phyloP scores from a whole-genome alignment of 176 grass and related monocot species.

The Triticum dicoccoides region DNA sequence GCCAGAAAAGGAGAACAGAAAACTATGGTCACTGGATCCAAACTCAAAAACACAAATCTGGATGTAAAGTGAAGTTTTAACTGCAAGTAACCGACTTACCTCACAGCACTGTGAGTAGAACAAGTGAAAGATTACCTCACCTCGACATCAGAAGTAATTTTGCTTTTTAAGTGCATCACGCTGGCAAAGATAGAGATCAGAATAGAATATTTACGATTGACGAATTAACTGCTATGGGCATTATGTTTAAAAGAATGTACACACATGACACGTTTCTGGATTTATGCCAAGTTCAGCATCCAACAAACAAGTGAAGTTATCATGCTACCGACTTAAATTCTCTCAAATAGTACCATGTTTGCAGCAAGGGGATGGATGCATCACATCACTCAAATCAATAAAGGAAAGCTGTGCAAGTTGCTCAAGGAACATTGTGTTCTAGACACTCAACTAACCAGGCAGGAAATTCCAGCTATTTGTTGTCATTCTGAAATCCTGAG shows the following conservation, averaged over 20 bases:
- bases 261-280: not conserved
- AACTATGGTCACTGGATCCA: not conserved
- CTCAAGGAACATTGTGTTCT: constrained; percentile 41
- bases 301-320: not conserved
- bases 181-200: not conserved
- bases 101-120: not conserved
- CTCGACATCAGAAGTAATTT: not conserved
- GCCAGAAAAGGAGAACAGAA: not conserved
- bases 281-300: constrained; percentile 11
- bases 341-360: not conserved
- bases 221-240: not conserved
- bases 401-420: constrained; percentile 14
- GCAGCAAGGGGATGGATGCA: constrained; percentile 11
- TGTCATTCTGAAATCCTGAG: constrained; percentile 23
- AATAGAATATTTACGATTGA: not conserved
- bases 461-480: constrained; percentile 32
- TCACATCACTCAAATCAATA: constrained; percentile 35
- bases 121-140: constrained; percentile 7
- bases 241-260: constrained; percentile 3
- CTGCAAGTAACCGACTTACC: not conserved
- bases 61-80: not conserved
- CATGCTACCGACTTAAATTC: not conserved
- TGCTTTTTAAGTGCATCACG: not conserved
- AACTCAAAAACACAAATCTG: not conserved
- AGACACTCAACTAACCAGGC: constrained; percentile 1